Evolutionary conservation across 1,284 basidiomycete species (phyloP), one percentile per base, ranked within the genome.

Genomic region (Leccinum ponderosum): DNA sequence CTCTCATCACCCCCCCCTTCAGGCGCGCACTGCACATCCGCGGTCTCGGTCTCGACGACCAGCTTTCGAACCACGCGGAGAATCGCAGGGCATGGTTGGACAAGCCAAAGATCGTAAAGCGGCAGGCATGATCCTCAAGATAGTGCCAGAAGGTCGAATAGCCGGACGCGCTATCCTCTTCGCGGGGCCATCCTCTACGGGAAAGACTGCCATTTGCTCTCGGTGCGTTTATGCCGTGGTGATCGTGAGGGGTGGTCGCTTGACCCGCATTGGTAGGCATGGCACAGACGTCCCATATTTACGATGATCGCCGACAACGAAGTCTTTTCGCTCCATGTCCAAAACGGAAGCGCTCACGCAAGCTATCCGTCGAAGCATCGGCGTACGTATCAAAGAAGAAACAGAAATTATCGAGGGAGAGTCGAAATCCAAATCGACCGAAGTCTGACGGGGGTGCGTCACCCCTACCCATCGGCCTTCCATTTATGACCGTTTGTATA

Each of bases 371-470:
- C 82, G 95, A 68, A 95, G 94, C 69, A 98, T 98, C 72, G 97
- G 97, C 35, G 95, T 99, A 0, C 84, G 96, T 56, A 98, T 99
- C 74, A 97, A 94, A 75, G 97, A 99, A 75, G 97, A 99, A 80
- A 94, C 93, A 3, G 97, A 99, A 75, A 86, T 98, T 53, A 96
- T 99, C 64, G 95, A 98, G 75, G 97, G 97, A 62, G 97, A 99
- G 95, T 99, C 9, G 97, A 99, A 78, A 96, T 99, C 68, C 95
- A 98, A 76, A 97, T 99, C 68, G 96, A 99, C 81, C 84, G 97
- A 53, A 97, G 94, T 78, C 80, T 99, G 56, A 98, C 97, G 52
- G 97, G 97, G 33, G 95, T 96, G 69, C 71, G 92, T 84, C n/a
- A 35, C 56, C 37, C 53, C 56, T 3, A 31, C 15, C 20, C 27